Evolutionary conservation across 2,329 filamentous ascomycete species (phyloP).

Genomic region (Cercospora sp.): DNA sequence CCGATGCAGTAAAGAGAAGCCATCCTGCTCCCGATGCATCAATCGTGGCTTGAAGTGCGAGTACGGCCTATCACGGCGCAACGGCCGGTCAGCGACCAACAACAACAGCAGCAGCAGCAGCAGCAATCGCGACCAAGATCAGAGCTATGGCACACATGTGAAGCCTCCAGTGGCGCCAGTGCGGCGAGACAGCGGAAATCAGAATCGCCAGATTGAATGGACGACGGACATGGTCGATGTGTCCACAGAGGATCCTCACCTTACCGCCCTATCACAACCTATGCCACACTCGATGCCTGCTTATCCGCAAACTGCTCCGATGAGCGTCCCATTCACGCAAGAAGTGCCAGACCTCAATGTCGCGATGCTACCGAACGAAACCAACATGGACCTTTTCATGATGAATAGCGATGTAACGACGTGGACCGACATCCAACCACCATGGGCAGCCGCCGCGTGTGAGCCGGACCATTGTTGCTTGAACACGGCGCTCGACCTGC

Average conservation of each 20-base stretch:
- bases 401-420: constrained; percentile 3
- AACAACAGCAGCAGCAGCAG: not conserved
- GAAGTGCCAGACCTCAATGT: not conserved
- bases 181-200: constrained; percentile 3
- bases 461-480: constrained; percentile 7
- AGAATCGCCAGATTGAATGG: constrained; percentile 1
- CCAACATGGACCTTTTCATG: constrained; percentile 6
- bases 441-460: not conserved
- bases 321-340: not conserved
- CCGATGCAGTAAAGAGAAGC: constrained; percentile 12
- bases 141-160: not conserved
- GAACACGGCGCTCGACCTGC: constrained; percentile 5
- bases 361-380: constrained; percentile 3
- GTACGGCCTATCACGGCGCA: constrained; percentile 5
- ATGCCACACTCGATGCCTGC: not conserved
- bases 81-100: constrained; percentile 5
- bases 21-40: constrained; percentile 5
- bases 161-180: not conserved
- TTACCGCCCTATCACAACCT: not conserved
- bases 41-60: constrained; percentile 5
- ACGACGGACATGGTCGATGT: constrained; percentile 2
- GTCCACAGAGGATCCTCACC: not conserved
- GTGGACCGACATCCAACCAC: not conserved
- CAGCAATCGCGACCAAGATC: not conserved
- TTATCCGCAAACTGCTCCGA: not conserved